Conservation (phyloP, 208 protist genomes). For the Naegleria lovaniensis region DNA sequence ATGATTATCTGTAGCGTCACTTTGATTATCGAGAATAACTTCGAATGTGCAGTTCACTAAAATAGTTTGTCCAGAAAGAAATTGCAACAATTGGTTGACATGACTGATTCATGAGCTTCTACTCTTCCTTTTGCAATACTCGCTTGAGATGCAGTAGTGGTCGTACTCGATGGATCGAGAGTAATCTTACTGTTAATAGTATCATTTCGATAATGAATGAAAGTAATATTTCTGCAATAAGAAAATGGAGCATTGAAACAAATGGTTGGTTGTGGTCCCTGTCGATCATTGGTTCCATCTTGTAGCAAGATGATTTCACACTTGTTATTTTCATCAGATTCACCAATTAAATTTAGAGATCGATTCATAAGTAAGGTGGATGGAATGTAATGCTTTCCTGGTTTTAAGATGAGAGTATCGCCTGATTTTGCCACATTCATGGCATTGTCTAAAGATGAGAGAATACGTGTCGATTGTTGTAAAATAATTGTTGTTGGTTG, state of each 20-base stretch:
- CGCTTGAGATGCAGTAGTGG: background rate
- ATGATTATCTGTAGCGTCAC: background rate
- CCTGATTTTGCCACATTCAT: background rate
- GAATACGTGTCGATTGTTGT: too few species aligned
- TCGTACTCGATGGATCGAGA: background rate
- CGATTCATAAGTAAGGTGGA: background rate
- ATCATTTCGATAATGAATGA: background rate
- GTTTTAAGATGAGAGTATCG: background rate
- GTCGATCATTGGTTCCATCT: background rate
- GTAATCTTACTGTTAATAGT: background rate
- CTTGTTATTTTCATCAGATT: background rate
- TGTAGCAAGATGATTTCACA: background rate
- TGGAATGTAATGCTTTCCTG: slow-evolving; percentile 11
- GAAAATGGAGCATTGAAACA: slow-evolving; percentile 6
- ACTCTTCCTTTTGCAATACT: background rate
- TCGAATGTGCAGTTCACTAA: background rate
- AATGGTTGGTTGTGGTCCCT: background rate
- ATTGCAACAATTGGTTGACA: background rate
- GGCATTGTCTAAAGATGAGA: background rate
- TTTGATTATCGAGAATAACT: background rate
- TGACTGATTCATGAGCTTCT: background rate
- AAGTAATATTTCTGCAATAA: background rate
- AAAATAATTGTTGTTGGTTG: too few species aligned
- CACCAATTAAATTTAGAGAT: background rate
- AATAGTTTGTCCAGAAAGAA: background rate